phyloP scores from a whole-genome alignment of 1,139 yeast species.

The Taphrina flavorubra region DNA sequence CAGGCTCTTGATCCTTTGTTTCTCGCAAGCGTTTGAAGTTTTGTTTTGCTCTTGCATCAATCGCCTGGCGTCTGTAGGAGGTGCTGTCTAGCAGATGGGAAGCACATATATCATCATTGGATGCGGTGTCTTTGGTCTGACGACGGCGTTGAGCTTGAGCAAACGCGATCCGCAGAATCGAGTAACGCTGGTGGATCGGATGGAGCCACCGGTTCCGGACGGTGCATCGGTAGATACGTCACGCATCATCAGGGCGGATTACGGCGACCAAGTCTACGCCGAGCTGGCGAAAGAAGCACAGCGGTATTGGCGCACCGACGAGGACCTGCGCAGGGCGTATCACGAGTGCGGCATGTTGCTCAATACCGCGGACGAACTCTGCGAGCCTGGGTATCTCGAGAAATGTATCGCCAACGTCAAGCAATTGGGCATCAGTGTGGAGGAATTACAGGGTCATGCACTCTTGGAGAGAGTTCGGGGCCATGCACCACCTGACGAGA shows the following conservation, averaged over 20 bases:
- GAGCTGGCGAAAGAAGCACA: constrained; percentile 54
- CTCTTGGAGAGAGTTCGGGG: constrained; percentile 16
- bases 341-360: constrained; percentile 48
- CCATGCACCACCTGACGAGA: background rate
- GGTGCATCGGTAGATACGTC: constrained; percentile 57
- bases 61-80: too few relatives aligned
- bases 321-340: constrained; percentile 51
- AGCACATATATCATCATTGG: constrained; percentile 52
- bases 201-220: constrained; percentile 54
- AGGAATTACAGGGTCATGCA: constrained; percentile 44
- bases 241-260: constrained; percentile 55
- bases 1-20: too few relatives aligned
- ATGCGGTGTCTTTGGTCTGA: constrained; percentile 59
- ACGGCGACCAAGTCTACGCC: constrained; percentile 54
- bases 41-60: too few relatives aligned
- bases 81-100: background rate
- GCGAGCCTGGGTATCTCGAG: constrained; percentile 51
- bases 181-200: constrained; percentile 53
- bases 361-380: constrained; percentile 47
- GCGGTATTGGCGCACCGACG: constrained; percentile 49
- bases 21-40: too few relatives aligned
- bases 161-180: constrained; percentile 45
- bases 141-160: constrained; percentile 55
- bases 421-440: constrained; percentile 49
- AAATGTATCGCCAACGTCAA: constrained; percentile 49